Conservation (phyloP, 2,329 filamentous ascomycete genomes). For the Epichloe typhina region DNA sequence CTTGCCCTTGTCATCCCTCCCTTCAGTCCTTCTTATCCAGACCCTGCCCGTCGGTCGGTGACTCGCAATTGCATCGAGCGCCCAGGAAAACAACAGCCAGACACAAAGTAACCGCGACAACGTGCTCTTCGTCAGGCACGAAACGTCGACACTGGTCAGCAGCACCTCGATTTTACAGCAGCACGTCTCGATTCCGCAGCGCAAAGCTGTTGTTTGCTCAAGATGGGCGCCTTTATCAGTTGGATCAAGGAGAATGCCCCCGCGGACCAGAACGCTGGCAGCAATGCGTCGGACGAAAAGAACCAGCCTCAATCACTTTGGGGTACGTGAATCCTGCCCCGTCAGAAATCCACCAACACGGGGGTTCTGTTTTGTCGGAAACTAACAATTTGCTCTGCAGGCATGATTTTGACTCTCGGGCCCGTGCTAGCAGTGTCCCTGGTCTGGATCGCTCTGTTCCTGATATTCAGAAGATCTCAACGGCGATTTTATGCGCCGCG, state of each 20-base stretch:
- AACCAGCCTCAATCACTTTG: conserved; percentile 21
- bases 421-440: conserved; percentile 36
- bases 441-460: conserved; percentile 38
- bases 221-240: conserved; percentile 25
- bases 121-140: neutral
- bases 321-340: conserved; percentile 13
- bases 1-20: neutral
- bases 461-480: conserved; percentile 33
- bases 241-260: conserved; percentile 23
- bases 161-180: neutral
- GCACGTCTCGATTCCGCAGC: neutral
- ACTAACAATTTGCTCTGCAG: conserved; percentile 10
- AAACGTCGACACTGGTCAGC: neutral
- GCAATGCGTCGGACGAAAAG: neutral
- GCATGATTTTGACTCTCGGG: conserved; percentile 37
- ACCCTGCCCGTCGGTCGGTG: neutral
- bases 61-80: neutral
- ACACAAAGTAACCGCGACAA: neutral
- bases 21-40: neutral
- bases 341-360: neutral
- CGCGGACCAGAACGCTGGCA: conserved; percentile 12
- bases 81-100: neutral
- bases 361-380: neutral
- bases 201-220: conserved; percentile 9
- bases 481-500: conserved; percentile 43